Evolutionary conservation across 2,329 filamentous ascomycete genomes (phyloP).

Genomic region (Drechslerella coelobrocha): DNA sequence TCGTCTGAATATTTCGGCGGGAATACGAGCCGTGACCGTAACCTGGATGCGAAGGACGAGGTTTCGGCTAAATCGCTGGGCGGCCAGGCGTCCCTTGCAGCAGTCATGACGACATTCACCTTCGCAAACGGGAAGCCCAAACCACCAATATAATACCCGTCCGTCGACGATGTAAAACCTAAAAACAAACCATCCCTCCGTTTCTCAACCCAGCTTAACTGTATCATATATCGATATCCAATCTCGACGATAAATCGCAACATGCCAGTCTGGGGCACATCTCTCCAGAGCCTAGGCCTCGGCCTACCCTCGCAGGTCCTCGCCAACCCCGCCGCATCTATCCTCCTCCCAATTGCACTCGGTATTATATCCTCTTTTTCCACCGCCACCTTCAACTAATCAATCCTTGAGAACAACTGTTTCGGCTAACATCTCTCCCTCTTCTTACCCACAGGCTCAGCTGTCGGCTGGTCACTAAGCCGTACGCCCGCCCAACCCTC

Average conservation of each 20-base stretch:
- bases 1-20: too few species aligned
- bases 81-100: slow-evolving; percentile 26
- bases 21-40: too few species aligned
- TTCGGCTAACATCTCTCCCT: too few species aligned
- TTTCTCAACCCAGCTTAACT: neutral
- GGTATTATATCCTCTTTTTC: slow-evolving; percentile 75
- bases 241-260: neutral
- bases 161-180: too few species aligned
- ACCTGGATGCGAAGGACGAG: too few species aligned
- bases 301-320: slow-evolving; percentile 73
- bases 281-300: slow-evolving; percentile 22
- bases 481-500: slow-evolving; percentile 19
- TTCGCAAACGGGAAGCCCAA: slow-evolving; percentile 11
- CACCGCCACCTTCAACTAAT: slow-evolving; percentile 59
- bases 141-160: neutral
- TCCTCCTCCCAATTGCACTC: slow-evolving; percentile 76
- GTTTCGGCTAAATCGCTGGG: neutral
- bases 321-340: slow-evolving; percentile 72
- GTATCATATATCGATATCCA: neutral
- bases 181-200: neutral
- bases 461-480: slow-evolving; percentile 39
- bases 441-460: slow-evolving; percentile 28
- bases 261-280: slow-evolving; percentile 31
- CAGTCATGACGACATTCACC: slow-evolving; percentile 48
- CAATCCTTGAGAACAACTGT: slow-evolving; percentile 63